These are phyloP conservation scores for Pichia sp. DNA, from an alignment of 1,139 yeast species.

Conservation along the genomic window DNA sequence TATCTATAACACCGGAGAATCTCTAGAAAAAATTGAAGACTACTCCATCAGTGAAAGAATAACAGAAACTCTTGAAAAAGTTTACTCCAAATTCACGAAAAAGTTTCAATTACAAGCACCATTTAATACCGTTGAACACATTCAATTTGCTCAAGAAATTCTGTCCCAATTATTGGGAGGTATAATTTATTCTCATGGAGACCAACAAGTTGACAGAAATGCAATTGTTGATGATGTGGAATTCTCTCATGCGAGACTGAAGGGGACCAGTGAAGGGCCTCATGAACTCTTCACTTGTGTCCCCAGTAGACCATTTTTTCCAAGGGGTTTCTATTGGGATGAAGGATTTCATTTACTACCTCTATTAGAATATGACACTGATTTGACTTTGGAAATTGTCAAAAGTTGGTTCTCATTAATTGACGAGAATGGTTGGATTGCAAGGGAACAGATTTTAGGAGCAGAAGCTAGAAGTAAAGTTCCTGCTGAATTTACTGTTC, in stretches of 20 bases:
- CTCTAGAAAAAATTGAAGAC: constrained; percentile 34
- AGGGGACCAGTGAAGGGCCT: constrained; percentile 56
- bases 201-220: constrained; percentile 70
- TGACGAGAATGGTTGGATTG: constrained; percentile 94
- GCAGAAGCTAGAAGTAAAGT: constrained; percentile 85
- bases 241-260: constrained; percentile 45
- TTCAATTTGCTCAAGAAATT: constrained; percentile 64
- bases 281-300: constrained; percentile 69
- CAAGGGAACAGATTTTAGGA: constrained; percentile 91
- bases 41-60: constrained; percentile 35
- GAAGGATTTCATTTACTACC: constrained; percentile 94
- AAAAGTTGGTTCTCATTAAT: constrained; percentile 83
- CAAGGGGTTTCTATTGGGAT: constrained; percentile 98
- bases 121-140: constrained; percentile 38
- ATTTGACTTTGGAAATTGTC: constrained; percentile 70
- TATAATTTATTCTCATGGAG: constrained; percentile 84
- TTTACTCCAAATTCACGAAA: constrained; percentile 48
- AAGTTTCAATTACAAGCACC: constrained; percentile 53
- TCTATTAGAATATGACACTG: constrained; percentile 74
- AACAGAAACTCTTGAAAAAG: constrained; percentile 28
- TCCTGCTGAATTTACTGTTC: constrained; percentile 78
- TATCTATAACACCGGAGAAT: constrained; percentile 41
- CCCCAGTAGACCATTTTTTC: constrained; percentile 91
- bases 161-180: constrained; percentile 86
- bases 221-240: constrained; percentile 60